These are phyloP conservation scores for Calonectria hawksworthii DNA, from an alignment of 2,329 filamentous ascomycete genomes.

Conservation along the genomic window DNA sequence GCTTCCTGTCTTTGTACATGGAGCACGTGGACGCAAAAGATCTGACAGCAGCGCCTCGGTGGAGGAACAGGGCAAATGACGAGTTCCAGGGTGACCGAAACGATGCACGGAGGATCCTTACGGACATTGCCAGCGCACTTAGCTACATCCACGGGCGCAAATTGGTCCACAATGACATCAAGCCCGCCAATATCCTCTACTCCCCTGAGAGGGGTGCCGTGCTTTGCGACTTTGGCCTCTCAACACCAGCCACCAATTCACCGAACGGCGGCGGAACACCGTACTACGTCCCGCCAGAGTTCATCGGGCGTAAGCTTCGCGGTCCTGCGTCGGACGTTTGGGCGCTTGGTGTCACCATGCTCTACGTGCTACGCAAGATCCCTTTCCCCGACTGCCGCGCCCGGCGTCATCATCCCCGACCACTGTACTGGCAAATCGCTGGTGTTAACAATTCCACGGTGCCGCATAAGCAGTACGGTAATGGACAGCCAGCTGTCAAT, in stretches of 20 bases:
- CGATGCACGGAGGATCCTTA: conserved; percentile 67
- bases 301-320: conserved; percentile 67
- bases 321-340: conserved; percentile 71
- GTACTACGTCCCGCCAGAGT: conserved; percentile 74
- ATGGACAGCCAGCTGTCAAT: conserved; percentile 57
- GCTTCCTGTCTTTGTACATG: conserved; percentile 73
- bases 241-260: conserved; percentile 61
- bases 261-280: conserved; percentile 69
- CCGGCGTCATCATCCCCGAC: conserved; percentile 61
- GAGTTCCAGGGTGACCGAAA: conserved; percentile 63
- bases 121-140: conserved; percentile 67
- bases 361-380: conserved; percentile 70
- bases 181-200: conserved; percentile 73
- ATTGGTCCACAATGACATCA: conserved; percentile 73
- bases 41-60: conserved; percentile 62
- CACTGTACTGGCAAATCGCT: conserved; percentile 71
- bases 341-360: conserved; percentile 72
- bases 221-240: conserved; percentile 72
- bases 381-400: conserved; percentile 67
- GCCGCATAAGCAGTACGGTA: conserved; percentile 52
- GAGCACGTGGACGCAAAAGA: conserved; percentile 71
- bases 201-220: conserved; percentile 70
- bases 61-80: conserved; percentile 63
- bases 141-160: conserved; percentile 68
- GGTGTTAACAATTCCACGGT: conserved; percentile 62